Conservation (phyloP, 805 yeast genomes). For the Dipodascopsis uninucleata region DNA sequence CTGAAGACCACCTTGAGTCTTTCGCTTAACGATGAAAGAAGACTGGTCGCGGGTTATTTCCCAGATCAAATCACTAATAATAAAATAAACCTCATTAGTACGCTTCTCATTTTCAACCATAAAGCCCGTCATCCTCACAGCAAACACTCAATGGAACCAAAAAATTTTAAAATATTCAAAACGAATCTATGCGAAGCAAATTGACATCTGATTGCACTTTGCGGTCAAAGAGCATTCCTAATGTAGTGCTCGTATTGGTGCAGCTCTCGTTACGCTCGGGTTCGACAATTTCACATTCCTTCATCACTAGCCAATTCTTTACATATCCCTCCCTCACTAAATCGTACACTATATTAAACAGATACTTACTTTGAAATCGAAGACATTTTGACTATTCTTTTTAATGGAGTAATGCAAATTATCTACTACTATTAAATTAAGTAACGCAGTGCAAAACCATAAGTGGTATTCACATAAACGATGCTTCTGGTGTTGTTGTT, state of each 20-base stretch:
- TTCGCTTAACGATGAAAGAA: slow-evolving; percentile 47
- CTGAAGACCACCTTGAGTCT: slow-evolving; percentile 40
- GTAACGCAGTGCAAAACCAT: too few species aligned
- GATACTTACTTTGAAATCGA: slow-evolving; percentile 20
- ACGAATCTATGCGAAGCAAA: background rate
- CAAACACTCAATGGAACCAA: too few species aligned
- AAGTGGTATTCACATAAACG: too few species aligned
- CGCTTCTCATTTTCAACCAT: background rate
- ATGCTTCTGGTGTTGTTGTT: too few species aligned
- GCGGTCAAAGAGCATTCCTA: background rate
- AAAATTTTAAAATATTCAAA: background rate
- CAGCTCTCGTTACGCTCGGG: background rate
- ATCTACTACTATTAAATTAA: too few species aligned
- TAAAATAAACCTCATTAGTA: background rate
- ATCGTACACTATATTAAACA: background rate
- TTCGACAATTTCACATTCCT: background rate
- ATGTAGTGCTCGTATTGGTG: background rate
- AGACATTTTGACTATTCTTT: slow-evolving; percentile 19
- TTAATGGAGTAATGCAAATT: too few species aligned
- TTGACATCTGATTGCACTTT: background rate
- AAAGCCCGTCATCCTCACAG: too few species aligned
- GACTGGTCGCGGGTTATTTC: slow-evolving; percentile 48
- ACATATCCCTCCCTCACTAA: background rate
- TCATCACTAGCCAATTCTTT: background rate
- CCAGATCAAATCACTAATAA: slow-evolving; percentile 51